phyloP scores from a whole-genome alignment of 371 early-diverging fungal genomes.

The Sporodiniella umbellata region DNA sequence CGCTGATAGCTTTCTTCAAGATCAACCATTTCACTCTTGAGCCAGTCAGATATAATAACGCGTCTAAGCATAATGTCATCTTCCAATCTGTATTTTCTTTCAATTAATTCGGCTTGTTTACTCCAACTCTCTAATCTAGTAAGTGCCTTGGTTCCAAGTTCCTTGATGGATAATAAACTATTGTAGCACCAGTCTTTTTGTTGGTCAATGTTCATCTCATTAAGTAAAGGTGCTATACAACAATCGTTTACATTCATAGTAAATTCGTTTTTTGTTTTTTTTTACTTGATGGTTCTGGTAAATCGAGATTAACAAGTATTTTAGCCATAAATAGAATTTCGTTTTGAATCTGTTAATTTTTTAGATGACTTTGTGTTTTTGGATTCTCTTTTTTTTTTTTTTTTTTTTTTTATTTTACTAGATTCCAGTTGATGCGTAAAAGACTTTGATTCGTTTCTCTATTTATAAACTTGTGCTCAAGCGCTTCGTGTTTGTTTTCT shows the following conservation, averaged over 20 bases:
- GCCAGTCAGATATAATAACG: conserved; percentile 22
- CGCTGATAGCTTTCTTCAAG: conserved; percentile 19
- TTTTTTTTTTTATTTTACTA: conserved; percentile 11
- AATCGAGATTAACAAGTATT: conserved; percentile 9
- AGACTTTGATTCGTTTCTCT: conserved; percentile 18
- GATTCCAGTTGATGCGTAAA: conserved; percentile 15
- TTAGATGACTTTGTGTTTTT: too few relatives aligned
- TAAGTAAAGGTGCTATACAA: not conserved
- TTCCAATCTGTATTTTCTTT: conserved; percentile 12
- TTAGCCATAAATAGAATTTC: conserved; percentile 20
- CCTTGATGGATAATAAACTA: conserved; percentile 12
- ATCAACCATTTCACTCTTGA: conserved; percentile 26
- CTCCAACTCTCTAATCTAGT: conserved; percentile 15
- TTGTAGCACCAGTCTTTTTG: conserved; percentile 16
- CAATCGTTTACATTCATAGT: not conserved
- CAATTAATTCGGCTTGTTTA: conserved; percentile 12
- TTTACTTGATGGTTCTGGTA: conserved; percentile 11
- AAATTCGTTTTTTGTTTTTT: not conserved
- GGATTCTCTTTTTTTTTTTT: too few relatives aligned
- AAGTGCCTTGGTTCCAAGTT: conserved; percentile 12
- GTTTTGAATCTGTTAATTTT: conserved; percentile 22
- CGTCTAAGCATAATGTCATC: conserved; percentile 10
- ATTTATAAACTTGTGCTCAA: conserved; percentile 7
- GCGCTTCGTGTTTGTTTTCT: conserved; percentile 7
- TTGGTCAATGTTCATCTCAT: conserved; percentile 7